Evolutionary conservation across 2,329 filamentous ascomycete species (phyloP).

Genomic region (Clonostachys byssicola): DNA sequence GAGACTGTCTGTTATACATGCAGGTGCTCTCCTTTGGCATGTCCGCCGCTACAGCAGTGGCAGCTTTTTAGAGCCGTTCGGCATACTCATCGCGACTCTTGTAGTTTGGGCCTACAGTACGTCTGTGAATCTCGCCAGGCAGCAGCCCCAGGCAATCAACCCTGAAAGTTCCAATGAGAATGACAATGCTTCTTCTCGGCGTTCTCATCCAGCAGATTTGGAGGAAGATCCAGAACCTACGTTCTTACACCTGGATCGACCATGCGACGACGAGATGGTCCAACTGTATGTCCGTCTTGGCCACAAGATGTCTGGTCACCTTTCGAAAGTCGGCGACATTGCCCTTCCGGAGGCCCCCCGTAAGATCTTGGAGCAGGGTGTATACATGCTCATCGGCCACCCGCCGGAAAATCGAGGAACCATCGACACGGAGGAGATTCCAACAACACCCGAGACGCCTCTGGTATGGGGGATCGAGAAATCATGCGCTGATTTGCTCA

Average conservation of each 20-base stretch:
- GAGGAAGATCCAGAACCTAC: constrained; percentile 14
- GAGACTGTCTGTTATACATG: constrained; percentile 35
- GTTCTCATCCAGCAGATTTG: constrained; percentile 1
- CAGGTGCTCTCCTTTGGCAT: constrained; percentile 36
- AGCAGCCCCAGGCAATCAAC: not conserved
- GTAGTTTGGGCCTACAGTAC: constrained; percentile 28
- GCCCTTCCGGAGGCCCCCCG: constrained; percentile 10
- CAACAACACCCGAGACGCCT: too few species aligned
- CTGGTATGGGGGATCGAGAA: too few species aligned
- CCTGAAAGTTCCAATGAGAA: not conserved
- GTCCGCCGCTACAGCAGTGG: constrained; percentile 30
- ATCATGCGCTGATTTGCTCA: too few species aligned
- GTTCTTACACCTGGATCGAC: constrained; percentile 47
- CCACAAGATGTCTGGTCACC: constrained; percentile 37
- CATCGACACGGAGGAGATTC: too few species aligned
- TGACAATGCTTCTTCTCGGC: not conserved
- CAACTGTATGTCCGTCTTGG: constrained; percentile 48
- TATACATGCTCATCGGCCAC: not conserved
- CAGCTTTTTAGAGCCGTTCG: constrained; percentile 26
- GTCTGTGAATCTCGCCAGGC: not conserved
- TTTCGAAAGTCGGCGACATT: constrained; percentile 46
- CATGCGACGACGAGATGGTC: constrained; percentile 50
- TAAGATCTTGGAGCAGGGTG: constrained; percentile 7
- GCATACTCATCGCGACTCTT: constrained; percentile 25
- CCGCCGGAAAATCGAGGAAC: too few species aligned